These are phyloP conservation scores for Porpolomopsis calyptriformis DNA, from an alignment of 768 basidiomycete genomes.

Conservation along the genomic window DNA sequence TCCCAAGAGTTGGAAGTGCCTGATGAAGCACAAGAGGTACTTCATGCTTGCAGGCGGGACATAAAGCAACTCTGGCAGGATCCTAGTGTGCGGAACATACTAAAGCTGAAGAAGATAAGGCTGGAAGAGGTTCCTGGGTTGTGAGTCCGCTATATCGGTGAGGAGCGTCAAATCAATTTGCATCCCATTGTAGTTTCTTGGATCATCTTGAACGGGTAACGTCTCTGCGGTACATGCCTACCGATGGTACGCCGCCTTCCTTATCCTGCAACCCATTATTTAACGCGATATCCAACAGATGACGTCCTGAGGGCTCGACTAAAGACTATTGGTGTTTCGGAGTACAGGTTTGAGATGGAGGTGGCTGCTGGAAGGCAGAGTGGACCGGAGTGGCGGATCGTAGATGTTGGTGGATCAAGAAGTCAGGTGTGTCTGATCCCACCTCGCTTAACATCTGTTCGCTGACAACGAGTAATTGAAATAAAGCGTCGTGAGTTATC, in stretches of 20 bases:
- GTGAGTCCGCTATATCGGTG: constrained; percentile 31
- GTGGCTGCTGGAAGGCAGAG: constrained; percentile 40
- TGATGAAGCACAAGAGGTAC: constrained; percentile 45
- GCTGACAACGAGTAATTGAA: constrained; percentile 7
- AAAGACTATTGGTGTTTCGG: constrained; percentile 70
- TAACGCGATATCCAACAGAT: constrained; percentile 29
- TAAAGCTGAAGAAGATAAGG: constrained; percentile 48
- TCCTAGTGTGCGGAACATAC: constrained; percentile 41
- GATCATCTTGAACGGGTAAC: constrained; percentile 60
- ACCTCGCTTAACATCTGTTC: neutral
- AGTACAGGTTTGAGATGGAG: constrained; percentile 74
- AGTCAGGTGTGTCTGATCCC: constrained; percentile 46
- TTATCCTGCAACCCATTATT: neutral
- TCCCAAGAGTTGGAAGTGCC: constrained; percentile 31
- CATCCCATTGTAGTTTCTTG: constrained; percentile 41
- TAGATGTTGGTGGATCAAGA: constrained; percentile 69
- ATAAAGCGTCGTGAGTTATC: constrained; percentile 26
- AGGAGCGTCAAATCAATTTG: neutral
- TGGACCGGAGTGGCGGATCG: constrained; percentile 64
- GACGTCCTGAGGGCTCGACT: constrained; percentile 69
- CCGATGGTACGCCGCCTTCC: constrained; percentile 39
- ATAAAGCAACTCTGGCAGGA: constrained; percentile 64
- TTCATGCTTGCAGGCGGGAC: constrained; percentile 49
- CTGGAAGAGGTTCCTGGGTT: constrained; percentile 68
- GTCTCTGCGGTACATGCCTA: constrained; percentile 50